Evolutionary conservation across 2,329 filamentous ascomycete genomes (phyloP).

Genomic region (Tolypocladium ovalisporum): DNA sequence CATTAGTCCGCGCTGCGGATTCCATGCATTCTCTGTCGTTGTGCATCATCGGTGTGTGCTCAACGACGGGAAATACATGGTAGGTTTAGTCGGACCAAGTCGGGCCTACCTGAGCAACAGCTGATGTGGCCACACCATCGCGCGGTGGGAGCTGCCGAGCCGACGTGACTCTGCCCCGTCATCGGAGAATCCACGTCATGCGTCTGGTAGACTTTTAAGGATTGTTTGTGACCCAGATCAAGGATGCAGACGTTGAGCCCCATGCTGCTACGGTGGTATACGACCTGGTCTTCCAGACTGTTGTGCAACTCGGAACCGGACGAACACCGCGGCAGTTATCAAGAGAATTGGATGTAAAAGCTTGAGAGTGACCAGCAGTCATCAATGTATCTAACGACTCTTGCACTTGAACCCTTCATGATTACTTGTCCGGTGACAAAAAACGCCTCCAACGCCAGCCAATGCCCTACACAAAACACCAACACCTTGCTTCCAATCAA

Average conservation of each 20-base stretch:
- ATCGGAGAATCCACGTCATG: neutral
- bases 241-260: neutral
- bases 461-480: conserved; percentile 1
- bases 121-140: neutral
- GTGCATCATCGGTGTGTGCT: too few relatives aligned
- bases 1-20: neutral
- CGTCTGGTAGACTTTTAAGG: neutral
- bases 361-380: neutral
- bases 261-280: neutral
- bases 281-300: neutral
- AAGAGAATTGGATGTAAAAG: neutral
- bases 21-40: too few relatives aligned
- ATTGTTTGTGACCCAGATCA: neutral
- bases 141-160: neutral
- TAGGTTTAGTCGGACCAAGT: too few relatives aligned
- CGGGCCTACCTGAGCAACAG: too few relatives aligned
- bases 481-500: conserved; percentile 3
- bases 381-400: neutral
- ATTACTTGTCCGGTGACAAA: neutral
- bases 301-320: neutral
- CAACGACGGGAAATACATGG: too few relatives aligned
- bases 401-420: neutral
- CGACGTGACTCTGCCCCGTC: neutral
- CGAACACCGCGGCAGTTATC: neutral
- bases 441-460: conserved; percentile 1